A percentile compares a stretch with the other conserved stretches of the same genome.
Conservation (phyloP, 345 rosid species). For the Citrus mangshanensis region DNA sequence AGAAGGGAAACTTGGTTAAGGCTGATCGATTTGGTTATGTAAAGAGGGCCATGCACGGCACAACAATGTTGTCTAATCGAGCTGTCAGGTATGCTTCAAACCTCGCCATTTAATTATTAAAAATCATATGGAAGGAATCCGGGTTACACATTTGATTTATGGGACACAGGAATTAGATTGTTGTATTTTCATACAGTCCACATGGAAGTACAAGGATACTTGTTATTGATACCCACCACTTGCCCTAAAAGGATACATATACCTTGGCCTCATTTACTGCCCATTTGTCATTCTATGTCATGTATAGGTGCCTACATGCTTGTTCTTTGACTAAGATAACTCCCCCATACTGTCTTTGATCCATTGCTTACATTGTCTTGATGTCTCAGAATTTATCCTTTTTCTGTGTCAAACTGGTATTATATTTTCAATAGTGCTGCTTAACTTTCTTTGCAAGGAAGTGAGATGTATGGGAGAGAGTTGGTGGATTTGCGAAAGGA, state of each 20-base stretch:
- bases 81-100: slow-evolving; percentile 62
- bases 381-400: slow-evolving; percentile 10
- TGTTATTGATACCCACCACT: too few species aligned
- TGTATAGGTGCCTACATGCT: background rate
- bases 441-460: slow-evolving; percentile 47
- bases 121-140: background rate
- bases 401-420: slow-evolving; percentile 19
- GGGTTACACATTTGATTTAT: background rate
- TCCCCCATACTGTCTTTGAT: background rate
- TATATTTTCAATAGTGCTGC: slow-evolving; percentile 33
- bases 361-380: background rate
- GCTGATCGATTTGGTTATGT: slow-evolving; percentile 96
- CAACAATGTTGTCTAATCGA: slow-evolving; percentile 80
- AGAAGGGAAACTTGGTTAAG: slow-evolving; percentile 92
- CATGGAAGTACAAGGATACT: background rate
- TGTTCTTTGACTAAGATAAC: background rate
- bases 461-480: slow-evolving; percentile 96
- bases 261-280: background rate
- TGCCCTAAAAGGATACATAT: background rate
- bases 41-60: slow-evolving; percentile 95
- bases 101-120: slow-evolving; percentile 2
- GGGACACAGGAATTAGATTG: background rate
- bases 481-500: slow-evolving; percentile 90
- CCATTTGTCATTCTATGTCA: background rate
- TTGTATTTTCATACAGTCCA: background rate